Evolutionary conservation across 768 basidiomycete genomes (phyloP).

Genomic region (Bullera alba): DNA sequence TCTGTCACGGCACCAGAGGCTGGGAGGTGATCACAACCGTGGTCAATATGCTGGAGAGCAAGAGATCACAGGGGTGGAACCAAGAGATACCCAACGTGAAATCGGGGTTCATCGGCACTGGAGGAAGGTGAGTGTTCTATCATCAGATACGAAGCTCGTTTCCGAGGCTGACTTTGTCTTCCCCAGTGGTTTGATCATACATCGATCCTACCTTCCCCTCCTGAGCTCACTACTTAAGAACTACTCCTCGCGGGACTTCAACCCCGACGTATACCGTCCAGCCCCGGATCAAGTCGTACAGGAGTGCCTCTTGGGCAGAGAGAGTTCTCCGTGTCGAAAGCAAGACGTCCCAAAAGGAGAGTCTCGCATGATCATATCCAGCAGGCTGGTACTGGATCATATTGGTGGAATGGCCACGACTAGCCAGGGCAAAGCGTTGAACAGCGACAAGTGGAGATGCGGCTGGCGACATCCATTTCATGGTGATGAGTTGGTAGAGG

Average conservation of each 20-base stretch:
- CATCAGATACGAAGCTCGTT: neutral
- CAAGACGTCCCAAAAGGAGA: neutral
- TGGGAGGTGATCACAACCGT: neutral
- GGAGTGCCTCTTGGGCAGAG: neutral
- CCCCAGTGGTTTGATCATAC: neutral
- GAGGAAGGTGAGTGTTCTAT: neutral
- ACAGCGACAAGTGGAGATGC: neutral
- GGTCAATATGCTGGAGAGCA: neutral
- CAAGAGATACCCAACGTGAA: too few relatives aligned
- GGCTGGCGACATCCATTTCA: neutral
- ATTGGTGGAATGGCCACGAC: neutral
- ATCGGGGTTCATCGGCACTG: neutral
- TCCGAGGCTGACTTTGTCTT: neutral
- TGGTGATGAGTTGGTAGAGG: neutral
- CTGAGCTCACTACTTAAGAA: neutral
- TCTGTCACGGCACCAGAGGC: neutral
- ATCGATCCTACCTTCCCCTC: neutral
- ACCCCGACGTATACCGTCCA: neutral
- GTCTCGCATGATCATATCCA: neutral
- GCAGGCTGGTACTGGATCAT: neutral
- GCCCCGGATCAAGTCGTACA: neutral
- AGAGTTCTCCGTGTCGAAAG: neutral
- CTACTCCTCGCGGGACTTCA: neutral
- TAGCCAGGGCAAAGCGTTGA: neutral
- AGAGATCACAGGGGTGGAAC: too few relatives aligned